Evolutionary conservation across 139 green algal species (phyloP), one percentile per base, ranked within the genome.

Genomic region (Volvox africanus): DNA sequence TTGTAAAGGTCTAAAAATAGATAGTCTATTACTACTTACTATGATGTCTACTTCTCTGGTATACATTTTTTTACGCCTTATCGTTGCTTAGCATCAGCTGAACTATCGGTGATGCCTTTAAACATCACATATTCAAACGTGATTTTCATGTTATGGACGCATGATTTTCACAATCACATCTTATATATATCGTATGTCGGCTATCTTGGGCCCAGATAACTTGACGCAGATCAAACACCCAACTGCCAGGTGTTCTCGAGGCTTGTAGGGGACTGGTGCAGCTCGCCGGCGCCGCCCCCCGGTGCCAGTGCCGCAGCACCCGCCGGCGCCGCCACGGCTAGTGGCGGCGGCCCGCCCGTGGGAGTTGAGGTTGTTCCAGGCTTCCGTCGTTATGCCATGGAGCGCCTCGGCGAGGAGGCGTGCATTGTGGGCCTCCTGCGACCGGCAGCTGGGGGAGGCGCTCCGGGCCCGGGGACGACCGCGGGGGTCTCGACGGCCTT

Each of bases 351-450:
- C 61, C 78, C 33, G 44, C 18, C 32, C 32, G 13, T 65, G 24
- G 33, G 61, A 85, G 79, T 76, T 55, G 92, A 96, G 55, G 71
- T 92, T 16, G 80, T 96, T 16, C 91, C 93, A 0, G 94, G 94
- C 14, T 95, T 97, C 90, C 86, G 91, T 35, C 82, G 89, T 30
- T 97, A 94, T 86, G 85, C 92, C 13, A 86, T 97, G 83, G 80
- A 95, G 91, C 93, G 94, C 36, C 88, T 98, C 17, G 96, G 89
- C 1, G 94, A 94, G 19, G 90, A 94, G 55, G 94, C 95, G n/a
- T 96, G 94, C 73, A 30, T 97, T 16, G 73, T 94, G 80, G 93
- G 93, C 32, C 50, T 97, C 88, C 79, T 95, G 73, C 35, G 82
- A 61, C 82, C 88, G 5, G 32, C 89, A 83, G 73, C 82, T 36